Percentiles rank a stretch among this genome's conserved stretches.
Evolutionary conservation across 495 filamentous ascomycete species (phyloP).

Genomic region (Aspergillus hancockii): DNA sequence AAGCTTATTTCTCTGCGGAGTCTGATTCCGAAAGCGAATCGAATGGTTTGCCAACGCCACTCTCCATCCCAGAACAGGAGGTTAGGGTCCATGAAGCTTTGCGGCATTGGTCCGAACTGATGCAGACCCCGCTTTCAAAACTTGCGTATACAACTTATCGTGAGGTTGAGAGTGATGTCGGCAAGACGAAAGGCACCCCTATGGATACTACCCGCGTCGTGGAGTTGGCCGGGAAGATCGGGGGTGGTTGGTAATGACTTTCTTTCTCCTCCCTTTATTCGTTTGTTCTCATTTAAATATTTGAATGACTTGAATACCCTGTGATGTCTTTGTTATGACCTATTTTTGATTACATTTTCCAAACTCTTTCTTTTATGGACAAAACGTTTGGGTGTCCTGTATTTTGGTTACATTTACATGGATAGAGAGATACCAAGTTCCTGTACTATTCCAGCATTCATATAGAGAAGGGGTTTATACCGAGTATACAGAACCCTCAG

Average conservation of each 20-base stretch:
- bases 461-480: background rate
- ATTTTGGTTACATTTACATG: conserved; percentile 3
- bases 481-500: background rate
- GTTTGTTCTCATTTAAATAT: background rate
- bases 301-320: conserved; percentile 16
- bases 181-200: conserved; percentile 60
- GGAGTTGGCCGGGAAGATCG: conserved; percentile 88
- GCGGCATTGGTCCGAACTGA: conserved; percentile 69
- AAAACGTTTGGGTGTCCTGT: background rate
- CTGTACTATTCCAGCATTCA: background rate
- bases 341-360: background rate
- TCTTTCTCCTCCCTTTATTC: background rate
- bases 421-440: conserved; percentile 13
- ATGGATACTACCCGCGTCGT: conserved; percentile 77
- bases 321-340: conserved; percentile 4
- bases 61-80: conserved; percentile 33
- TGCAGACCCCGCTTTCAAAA: conserved; percentile 67
- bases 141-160: conserved; percentile 85
- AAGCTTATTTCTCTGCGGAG: conserved; percentile 87
- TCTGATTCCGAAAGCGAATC: conserved; percentile 50
- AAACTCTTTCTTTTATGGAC: background rate
- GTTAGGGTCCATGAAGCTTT: conserved; percentile 55
- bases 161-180: conserved; percentile 91
- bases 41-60: conserved; percentile 12
- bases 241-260: conserved; percentile 81